Base-by-base conservation (phyloP, 2,329 filamentous ascomycete species). In the Fusarium nelsonii region DNA sequence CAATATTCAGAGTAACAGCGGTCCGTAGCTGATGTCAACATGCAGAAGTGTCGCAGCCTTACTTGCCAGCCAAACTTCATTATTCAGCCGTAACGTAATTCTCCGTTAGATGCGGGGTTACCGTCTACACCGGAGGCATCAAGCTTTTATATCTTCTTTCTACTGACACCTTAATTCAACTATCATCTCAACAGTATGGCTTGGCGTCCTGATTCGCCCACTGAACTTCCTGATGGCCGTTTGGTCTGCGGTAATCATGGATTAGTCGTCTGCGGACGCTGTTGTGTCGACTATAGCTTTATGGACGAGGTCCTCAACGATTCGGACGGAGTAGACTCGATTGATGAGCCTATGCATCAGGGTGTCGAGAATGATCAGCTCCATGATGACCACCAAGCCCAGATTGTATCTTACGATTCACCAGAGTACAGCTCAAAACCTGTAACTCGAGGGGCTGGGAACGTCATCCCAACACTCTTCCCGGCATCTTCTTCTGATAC, bases 201-300 rank as follows among this genome's bases (percentile, higher is more conserved):
- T 16, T 39, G 10, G 36, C n/a, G n/a, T n/a, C 10, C n/a, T 8
- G n/a, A 18, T 12, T 18, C 36, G 4, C 56, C 43, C 5, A 10
- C 73, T 56, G 72, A 78, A 57, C 72, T 81, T 15, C 73, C 78
- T 1, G 45, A 79, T 53, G 79, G 80, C 28, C 73, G 73, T n/a
- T 55, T 82, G 30, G 76, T 80, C 53, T 81, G 80, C 50, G 70
- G 76, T 23, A 68, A 72, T 0, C 79, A 81, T 58, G 72, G 76
- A 23, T 55, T 78, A 8, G 74, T 77, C 15, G 14, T 65, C 30
- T 81, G 80, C 61, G 63, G 67, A 11, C 72, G 44, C 30, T 81
- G 80, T 58, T 75, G 72, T 32, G 72, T 73, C 4, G 79, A 81
- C 62, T 81, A 78, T 69, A 78, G 73, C 69, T 79, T 78, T 62